phyloP scores from a whole-genome alignment of 2,329 filamentous ascomycete species.

The Amesomyces nigricolor region DNA sequence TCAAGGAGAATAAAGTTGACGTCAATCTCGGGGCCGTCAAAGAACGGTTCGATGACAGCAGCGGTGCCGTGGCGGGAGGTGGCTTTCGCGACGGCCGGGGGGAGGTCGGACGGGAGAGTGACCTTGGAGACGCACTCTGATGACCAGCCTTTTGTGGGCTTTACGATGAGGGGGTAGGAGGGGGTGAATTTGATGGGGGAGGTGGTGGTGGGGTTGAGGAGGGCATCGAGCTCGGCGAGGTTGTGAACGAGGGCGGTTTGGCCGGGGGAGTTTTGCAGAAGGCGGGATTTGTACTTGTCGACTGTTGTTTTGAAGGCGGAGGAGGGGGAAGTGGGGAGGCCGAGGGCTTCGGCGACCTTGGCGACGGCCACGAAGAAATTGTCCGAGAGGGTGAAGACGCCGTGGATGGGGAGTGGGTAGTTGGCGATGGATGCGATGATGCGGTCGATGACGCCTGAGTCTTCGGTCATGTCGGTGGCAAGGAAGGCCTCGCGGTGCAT shows the following conservation, averaged over 20 bases:
- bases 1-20: conserved; percentile 26
- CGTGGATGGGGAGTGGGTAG: conserved; percentile 24
- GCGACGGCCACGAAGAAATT: conserved; percentile 26
- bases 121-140: conserved; percentile 27
- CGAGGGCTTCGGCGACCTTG: conserved; percentile 17
- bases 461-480: conserved; percentile 26
- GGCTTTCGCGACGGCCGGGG: conserved; percentile 21
- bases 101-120: conserved; percentile 17
- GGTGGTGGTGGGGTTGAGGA: conserved; percentile 1
- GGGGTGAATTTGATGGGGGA: conserved; percentile 12
- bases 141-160: conserved; percentile 26
- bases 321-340: conserved; percentile 19
- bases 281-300: conserved; percentile 25
- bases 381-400: conserved; percentile 26
- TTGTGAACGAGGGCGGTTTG: conserved; percentile 20
- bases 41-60: conserved; percentile 27
- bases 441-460: conserved; percentile 18
- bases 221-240: conserved; percentile 19
- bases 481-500: conserved; percentile 24
- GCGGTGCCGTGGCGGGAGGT: conserved; percentile 23
- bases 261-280: conserved; percentile 22
- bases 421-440: conserved; percentile 18
- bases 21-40: conserved; percentile 26
- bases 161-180: conserved; percentile 24
- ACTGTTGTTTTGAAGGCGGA: conserved; percentile 24